Evolutionary conservation across 1,139 yeast species (phyloP), one percentile per base, ranked within the genome.

Genomic region (Geotrichum carabidarum): DNA sequence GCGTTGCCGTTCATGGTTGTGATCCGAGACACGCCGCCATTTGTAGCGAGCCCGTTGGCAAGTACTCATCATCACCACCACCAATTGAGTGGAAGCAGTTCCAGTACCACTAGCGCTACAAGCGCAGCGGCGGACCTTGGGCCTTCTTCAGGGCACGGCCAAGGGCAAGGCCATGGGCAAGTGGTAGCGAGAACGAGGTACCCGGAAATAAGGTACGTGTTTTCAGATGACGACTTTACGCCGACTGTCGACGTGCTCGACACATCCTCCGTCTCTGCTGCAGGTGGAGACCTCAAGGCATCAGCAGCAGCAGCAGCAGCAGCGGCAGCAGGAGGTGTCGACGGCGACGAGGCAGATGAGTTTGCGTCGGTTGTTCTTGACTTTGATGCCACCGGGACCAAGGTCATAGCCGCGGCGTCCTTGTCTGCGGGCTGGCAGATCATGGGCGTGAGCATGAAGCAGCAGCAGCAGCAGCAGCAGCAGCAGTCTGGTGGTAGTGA

Each of bases 341-440:
- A 60, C 40, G 59, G 57, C 32, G 58, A 59, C 4, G 68, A 63
- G 42, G 59, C 57, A 30, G 58, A 59, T 4, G 68, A 63, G 42
- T 72, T 67, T 48, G 62, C 68, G 6, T 65, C 73, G 0, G 60
- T 72, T 4, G 62, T 72, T 6, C 66, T 72, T 6, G 76, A 73
- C 53, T 65, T 72, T 47, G 73, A 71, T 55, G 63, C 58, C n/a
- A 55, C 68, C 31, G 74, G 73, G 15, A 58, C 62, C 32, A 55
- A 61, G 2, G 60, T 71, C 2, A 55, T 61, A 2, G 57, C 59
- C 18, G 65, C 66, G 53, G 63, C 65, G 42, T 70, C 74, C 8
- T 59, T 73, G 15, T 67, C 74, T 8, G 65, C 73, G 1, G 64
- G 65, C n/a, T 73, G 75, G 75, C 76, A 72, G 56, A 65, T 71